Base-by-base conservation (phyloP, 352 stramenopile genomes). In the Phytopythium oedochilum region DNA sequence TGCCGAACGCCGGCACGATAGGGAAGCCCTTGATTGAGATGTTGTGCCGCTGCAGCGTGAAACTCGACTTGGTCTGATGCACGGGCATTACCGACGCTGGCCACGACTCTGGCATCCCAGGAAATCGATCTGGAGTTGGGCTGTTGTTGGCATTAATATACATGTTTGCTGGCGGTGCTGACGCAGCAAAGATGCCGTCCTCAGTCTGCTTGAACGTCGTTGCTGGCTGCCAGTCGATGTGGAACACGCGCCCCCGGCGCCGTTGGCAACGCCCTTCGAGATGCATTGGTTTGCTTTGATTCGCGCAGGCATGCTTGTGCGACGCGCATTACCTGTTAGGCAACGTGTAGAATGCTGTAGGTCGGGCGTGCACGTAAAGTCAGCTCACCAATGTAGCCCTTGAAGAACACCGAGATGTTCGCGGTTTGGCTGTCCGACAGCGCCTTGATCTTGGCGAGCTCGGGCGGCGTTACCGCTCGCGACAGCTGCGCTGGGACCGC, bases 1-100 rank as follows among this genome's bases (percentile, higher is more conserved):
- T 61, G 1, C 62, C 57, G 20, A 70, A 70, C 5, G 62, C 62
- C 2, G 57, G 57, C 4, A 59, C 63, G 22, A 71, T 28, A 5
- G 51, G 63, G 28, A 61, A 71, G 14, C 59, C 59, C 28, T 60
- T 64, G n/a, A 68, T 66, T 0, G 50, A 55, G 12, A 66, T n/a
- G n/a, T n/a, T n/a, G n/a, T n/a, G n/a, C n/a, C n/a, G n/a, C n/a
- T n/a, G n/a, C n/a, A n/a, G n/a, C n/a, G n/a, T n/a, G n/a, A n/a
- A n/a, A n/a, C n/a, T 46, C 1, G 43, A 34, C 17, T 14, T 61
- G 0, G 51, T 1, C 8, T n/a, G n/a, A n/a, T n/a, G n/a, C n/a
- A n/a, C n/a, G n/a, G n/a, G n/a, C n/a, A n/a, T n/a, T n/a, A n/a
- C n/a, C n/a, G n/a, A n/a, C n/a, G n/a, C n/a, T n/a, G 58, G 59